These are phyloP conservation scores for Fusarium oxysporum DNA, from an alignment of 2,329 filamentous ascomycete genomes.

Conservation along the genomic window DNA sequence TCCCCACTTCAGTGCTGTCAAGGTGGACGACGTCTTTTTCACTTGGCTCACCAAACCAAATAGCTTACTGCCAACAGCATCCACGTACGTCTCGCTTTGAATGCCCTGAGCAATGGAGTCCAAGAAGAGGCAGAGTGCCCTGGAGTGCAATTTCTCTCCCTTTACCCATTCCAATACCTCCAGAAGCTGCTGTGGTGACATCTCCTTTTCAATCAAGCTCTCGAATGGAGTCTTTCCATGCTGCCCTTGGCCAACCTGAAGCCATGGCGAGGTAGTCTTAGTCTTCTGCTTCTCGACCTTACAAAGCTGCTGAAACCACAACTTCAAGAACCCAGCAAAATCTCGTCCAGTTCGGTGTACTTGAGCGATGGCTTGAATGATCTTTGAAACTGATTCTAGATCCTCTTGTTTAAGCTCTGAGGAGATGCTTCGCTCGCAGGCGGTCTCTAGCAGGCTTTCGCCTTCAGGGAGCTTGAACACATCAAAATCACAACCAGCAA, in stretches of 20 bases:
- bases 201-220: slow-evolving; percentile 54
- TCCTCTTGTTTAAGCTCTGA: slow-evolving; percentile 33
- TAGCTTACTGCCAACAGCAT: slow-evolving; percentile 55
- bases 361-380: slow-evolving; percentile 57
- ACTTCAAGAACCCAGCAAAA: slow-evolving; percentile 58
- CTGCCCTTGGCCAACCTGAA: slow-evolving; percentile 39
- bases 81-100: slow-evolving; percentile 55
- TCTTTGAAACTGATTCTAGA: slow-evolving; percentile 45
- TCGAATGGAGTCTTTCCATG: slow-evolving; percentile 34
- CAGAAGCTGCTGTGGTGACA: slow-evolving; percentile 59
- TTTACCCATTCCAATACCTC: slow-evolving; percentile 59
- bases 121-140: slow-evolving; percentile 56
- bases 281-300: slow-evolving; percentile 48
- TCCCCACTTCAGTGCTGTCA: slow-evolving; percentile 56
- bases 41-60: slow-evolving; percentile 51
- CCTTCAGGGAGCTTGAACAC: slow-evolving; percentile 58
- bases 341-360: slow-evolving; percentile 59
- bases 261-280: slow-evolving; percentile 50
- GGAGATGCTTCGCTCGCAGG: slow-evolving; percentile 53
- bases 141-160: slow-evolving; percentile 45
- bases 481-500: slow-evolving; percentile 61
- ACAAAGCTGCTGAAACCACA: slow-evolving; percentile 60
- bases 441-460: slow-evolving; percentile 52
- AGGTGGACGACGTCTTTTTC: slow-evolving; percentile 45
- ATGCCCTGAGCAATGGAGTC: slow-evolving; percentile 58